Base-by-base conservation (phyloP, 148 eudicot species). In the Arctostaphylos glauca region DNA sequence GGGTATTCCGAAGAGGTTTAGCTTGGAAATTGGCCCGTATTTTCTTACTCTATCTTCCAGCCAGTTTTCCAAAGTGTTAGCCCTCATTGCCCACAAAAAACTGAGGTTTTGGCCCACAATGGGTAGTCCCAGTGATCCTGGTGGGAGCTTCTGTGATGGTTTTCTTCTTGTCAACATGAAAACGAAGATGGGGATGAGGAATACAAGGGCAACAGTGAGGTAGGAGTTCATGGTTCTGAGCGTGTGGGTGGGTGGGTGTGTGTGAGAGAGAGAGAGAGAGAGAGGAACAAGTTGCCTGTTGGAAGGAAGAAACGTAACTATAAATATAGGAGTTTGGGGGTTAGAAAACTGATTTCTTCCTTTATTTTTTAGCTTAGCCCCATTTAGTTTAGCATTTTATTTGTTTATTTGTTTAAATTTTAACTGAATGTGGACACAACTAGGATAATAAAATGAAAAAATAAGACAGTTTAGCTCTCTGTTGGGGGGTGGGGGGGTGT, bases 81-180 rank as follows among this genome's bases (percentile, higher is more conserved):
- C 83, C 62, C 77, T 86, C 90, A 88, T 84, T 6, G 80, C 86
- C 66, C 86, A 0, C 46, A 90, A 85, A 19, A 86, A 84, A 56
- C 44, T 49, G 21, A 88, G 84, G 74, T 86, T 88, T 50, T 90
- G 90, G 41, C 92, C 92, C 21, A 85, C 84, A 3, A 90, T 10
- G 9, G 92, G 92, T 3, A 90, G n/a, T 46, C 90, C 92, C 12
- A 86, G 82, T 14, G 92, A 88, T 5, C 90, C 90, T 44, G 92
- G 90, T 18, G 90, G 92, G n/a, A 84, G 59, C 49, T 66, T 76
- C 1, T 77, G 14, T 19, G 80, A 73, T 78, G 86, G 19, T 75
- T 23, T 23, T 82, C 47, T 54, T 12, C 70, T 80, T 60, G 78
- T 80, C 6, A 56, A 0, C 3, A 86, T 59, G 54, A 88, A 55